These are phyloP conservation scores for Stachybotrys echinatus DNA, from an alignment of 2,329 filamentous ascomycete species.

Conservation along the genomic window DNA sequence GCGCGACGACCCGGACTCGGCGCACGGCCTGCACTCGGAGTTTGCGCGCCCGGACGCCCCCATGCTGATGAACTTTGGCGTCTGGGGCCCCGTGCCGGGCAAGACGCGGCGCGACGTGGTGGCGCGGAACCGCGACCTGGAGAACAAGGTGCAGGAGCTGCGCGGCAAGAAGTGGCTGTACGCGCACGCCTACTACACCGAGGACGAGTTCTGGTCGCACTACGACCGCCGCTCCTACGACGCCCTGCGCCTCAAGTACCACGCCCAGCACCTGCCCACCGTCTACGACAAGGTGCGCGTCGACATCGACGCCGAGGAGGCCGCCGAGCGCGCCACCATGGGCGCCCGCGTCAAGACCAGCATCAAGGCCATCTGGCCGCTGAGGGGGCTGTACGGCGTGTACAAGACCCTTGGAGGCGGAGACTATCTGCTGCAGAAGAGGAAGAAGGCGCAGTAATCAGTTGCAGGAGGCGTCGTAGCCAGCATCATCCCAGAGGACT, in stretches of 20 bases:
- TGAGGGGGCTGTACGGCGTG: slow-evolving; percentile 41
- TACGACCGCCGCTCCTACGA: slow-evolving; percentile 60
- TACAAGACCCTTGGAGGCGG: slow-evolving; percentile 37
- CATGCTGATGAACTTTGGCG: slow-evolving; percentile 54
- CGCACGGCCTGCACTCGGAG: slow-evolving; percentile 41
- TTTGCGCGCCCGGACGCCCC: slow-evolving; percentile 33
- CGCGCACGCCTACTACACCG: slow-evolving; percentile 62
- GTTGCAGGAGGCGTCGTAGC: background rate
- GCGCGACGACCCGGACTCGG: slow-evolving; percentile 33
- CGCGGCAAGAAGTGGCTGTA: slow-evolving; percentile 67
- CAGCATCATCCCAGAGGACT: too few relatives aligned
- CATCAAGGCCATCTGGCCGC: slow-evolving; percentile 32
- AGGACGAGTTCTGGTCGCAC: slow-evolving; percentile 62
- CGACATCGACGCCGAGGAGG: slow-evolving; percentile 29
- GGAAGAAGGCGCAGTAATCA: slow-evolving; percentile 4
- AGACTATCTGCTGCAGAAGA: slow-evolving; percentile 39
- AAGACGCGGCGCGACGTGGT: slow-evolving; percentile 41
- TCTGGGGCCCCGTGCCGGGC: slow-evolving; percentile 49
- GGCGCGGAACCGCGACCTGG: slow-evolving; percentile 52
- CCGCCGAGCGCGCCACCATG: slow-evolving; percentile 15
- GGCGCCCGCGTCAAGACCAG: slow-evolving; percentile 24
- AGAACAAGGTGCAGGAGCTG: slow-evolving; percentile 52
- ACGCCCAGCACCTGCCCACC: slow-evolving; percentile 52
- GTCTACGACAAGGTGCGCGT: slow-evolving; percentile 65
- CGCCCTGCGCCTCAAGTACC: slow-evolving; percentile 50